Conservation (phyloP, 352 stramenopile genomes). For the Pythium chondricola region DNA sequence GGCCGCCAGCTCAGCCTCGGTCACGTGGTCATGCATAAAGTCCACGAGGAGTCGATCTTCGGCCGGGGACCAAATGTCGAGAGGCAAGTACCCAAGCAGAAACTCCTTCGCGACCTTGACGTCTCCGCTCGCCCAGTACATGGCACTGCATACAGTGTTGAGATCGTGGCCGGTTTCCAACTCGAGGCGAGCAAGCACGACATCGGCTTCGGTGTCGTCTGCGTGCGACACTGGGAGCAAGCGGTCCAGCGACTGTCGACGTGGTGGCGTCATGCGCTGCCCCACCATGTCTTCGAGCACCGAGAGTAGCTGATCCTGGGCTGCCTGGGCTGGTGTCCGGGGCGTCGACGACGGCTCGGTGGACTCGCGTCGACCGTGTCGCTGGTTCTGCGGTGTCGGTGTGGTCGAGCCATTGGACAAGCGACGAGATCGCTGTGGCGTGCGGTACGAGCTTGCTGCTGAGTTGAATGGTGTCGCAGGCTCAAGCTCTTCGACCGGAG, state of each 20-base stretch:
- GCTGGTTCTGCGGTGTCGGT: constrained; percentile 5
- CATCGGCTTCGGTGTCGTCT: constrained; percentile 6
- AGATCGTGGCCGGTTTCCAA: constrained; percentile 16
- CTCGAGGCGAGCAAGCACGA: constrained; percentile 9
- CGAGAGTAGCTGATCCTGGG: constrained; percentile 4
- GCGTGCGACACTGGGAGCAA: constrained; percentile 9
- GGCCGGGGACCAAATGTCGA: constrained; percentile 35
- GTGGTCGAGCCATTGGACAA: constrained; percentile 1
- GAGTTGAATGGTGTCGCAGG: background rate
- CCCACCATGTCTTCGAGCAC: constrained; percentile 17
- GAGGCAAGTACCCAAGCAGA: constrained; percentile 11
- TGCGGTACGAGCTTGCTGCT: background rate
- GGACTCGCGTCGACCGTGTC: background rate
- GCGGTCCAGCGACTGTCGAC: constrained; percentile 11
- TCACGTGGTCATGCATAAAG: constrained; percentile 12
- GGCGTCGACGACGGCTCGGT: constrained; percentile 6
- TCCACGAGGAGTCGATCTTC: constrained; percentile 48
- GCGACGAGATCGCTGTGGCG: constrained; percentile 6
- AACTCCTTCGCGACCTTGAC: constrained; percentile 13
- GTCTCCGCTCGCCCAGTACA: constrained; percentile 21
- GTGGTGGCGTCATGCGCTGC: constrained; percentile 12
- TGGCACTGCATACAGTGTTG: constrained; percentile 15
- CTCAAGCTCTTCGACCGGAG: background rate
- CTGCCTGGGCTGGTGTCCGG: constrained; percentile 1
- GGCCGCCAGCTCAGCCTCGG: constrained; percentile 14